Conservation (phyloP, 257 asterid genomes). For the Solanum sejunctum region DNA sequence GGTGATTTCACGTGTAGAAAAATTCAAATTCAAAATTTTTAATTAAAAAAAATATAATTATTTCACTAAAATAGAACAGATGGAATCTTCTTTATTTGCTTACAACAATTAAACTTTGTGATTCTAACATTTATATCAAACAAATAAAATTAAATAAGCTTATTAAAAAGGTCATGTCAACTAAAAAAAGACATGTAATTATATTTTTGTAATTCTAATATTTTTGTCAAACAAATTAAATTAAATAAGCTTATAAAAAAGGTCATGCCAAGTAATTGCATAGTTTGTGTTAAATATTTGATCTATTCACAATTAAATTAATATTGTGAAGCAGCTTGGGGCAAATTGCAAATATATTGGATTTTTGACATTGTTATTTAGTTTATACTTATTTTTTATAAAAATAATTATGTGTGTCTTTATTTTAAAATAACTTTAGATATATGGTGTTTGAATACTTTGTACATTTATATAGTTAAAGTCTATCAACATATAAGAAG, state of each 20-base stretch:
- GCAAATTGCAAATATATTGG: neutral
- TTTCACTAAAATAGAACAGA: neutral
- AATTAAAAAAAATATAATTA: neutral
- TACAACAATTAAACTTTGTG: neutral
- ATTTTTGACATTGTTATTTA: neutral
- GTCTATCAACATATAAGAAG: neutral
- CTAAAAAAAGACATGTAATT: too few relatives aligned
- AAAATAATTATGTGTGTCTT: neutral
- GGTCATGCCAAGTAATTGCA: neutral
- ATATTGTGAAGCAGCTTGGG: neutral
- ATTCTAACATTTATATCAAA: neutral
- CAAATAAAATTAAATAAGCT: neutral
- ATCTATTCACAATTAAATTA: neutral
- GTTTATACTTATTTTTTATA: neutral
- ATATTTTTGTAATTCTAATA: neutral
- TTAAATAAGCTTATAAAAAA: neutral
- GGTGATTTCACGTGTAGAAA: neutral
- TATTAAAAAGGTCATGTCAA: neutral
- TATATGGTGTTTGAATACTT: neutral
- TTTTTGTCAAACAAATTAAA: neutral
- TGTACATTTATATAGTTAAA: neutral
- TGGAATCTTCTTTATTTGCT: neutral
- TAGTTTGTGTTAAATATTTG: neutral
- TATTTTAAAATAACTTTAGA: neutral
- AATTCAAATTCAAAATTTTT: neutral